Evolutionary conservation across 495 filamentous ascomycete species (phyloP), one percentile per base, ranked within the genome.

Genomic region (Penicillium steckii): DNA sequence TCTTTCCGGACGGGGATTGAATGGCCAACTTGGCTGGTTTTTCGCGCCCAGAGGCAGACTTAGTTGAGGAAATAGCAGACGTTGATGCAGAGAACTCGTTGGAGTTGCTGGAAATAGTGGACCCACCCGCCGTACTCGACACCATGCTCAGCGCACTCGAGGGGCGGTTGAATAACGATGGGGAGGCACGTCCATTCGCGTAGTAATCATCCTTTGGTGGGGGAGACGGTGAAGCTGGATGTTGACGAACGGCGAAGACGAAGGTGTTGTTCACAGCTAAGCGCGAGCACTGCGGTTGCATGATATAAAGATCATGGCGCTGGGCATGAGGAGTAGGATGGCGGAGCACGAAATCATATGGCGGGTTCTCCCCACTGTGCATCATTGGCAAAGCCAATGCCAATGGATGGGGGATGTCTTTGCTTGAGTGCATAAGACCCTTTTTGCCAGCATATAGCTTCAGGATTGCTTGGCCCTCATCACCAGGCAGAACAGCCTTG

Each of bases 241-340:
- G 91, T 62, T 99, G 94, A 23, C 94, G 88, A 43, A 97, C 87
- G 45, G 87, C 85, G 63, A 99, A 99, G 21, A 99, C 93, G 64
- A 96, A 99, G 6, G 94, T 99, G 64, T 97, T 97, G 72, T 96
- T 96, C 35, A 95, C 70, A 8, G 90, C 91, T 9, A 99, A 74
- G 18, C 81, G 81, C 30, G 86, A 78, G 64, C 94, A 97, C 67
- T 97, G 95, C 0, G 95, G 94, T 59, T 96, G 92, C 26, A 87
- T 88, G 60, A 99, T 87, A 70, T 99, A 99, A 55, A 99, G 82
- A 57, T 97, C 94, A 67, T 99, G 93, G 18, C 94, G 84, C 61
- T 95, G 90, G 35, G 94, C 95, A 66, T 97, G 95, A 9, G 94
- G 95, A 0, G 94, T 99, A 2, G 95, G 94, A 69, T 99, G 94